Percentiles rank a stretch among this genome's conserved stretches.
phyloP scores from a whole-genome alignment of 352 stramenopile genomes.

The Globisporangium acanthophoron region DNA sequence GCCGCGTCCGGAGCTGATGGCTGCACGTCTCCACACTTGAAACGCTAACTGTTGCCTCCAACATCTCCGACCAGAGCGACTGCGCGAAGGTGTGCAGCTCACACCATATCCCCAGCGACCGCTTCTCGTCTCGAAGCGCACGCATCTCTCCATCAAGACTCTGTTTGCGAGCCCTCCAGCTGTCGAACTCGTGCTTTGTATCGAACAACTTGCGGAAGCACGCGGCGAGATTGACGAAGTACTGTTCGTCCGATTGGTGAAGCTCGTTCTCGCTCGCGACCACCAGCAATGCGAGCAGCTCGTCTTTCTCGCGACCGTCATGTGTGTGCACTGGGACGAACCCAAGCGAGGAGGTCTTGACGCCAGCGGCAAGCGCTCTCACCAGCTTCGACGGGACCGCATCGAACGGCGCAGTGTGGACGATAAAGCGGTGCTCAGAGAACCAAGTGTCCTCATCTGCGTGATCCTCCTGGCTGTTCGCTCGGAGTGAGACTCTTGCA shows the following conservation, averaged over 20 bases:
- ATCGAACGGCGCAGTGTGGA: slow-evolving; percentile 4
- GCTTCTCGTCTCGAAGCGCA: not conserved
- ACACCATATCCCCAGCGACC: not conserved
- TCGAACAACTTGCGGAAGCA: slow-evolving; percentile 1
- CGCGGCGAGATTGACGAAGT: not conserved
- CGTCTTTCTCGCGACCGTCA: not conserved
- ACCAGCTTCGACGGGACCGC: slow-evolving; percentile 1
- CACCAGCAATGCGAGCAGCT: slow-evolving; percentile 3
- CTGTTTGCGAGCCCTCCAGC: not conserved
- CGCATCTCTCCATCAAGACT: not conserved
- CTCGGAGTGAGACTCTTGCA: not conserved
- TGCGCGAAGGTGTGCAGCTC: not conserved
- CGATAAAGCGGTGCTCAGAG: not conserved
- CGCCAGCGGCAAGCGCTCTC: not conserved
- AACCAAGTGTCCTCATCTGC: not conserved
- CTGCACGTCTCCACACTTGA: not conserved
- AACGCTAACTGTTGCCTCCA: not conserved
- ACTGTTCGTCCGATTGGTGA: not conserved
- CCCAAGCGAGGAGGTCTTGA: not conserved
- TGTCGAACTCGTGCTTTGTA: not conserved
- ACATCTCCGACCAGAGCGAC: not conserved
- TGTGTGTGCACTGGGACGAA: not conserved
- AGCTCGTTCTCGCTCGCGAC: not conserved
- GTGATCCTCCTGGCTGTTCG: too few relatives aligned
- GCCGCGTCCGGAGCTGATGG: not conserved